Evolutionary conservation across 768 basidiomycete species (phyloP).

Genomic region (Trametes punicea): DNA sequence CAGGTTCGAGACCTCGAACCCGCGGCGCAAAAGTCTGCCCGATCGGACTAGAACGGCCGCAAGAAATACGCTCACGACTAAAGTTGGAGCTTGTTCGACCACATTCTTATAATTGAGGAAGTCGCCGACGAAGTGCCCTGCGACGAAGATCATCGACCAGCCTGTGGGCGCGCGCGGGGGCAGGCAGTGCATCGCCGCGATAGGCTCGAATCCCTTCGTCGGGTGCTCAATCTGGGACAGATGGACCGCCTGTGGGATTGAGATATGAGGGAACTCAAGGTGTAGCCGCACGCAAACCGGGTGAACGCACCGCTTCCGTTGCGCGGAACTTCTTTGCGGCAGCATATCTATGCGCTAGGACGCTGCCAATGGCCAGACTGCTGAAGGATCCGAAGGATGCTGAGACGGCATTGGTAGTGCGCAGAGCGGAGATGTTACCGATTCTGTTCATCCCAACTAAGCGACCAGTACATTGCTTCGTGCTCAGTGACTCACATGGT

Average conservation of each 20-base stretch:
- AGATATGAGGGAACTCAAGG: background rate
- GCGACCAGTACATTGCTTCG: background rate
- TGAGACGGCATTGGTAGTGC: background rate
- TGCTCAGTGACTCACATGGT: conserved; percentile 6
- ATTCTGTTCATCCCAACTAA: background rate
- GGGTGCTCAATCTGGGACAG: conserved; percentile 9
- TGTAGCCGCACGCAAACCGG: background rate
- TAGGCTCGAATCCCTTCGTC: conserved; percentile 14
- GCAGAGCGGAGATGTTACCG: background rate
- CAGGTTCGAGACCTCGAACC: too few relatives aligned
- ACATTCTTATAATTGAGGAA: conserved; percentile 3
- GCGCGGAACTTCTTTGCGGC: conserved; percentile 12
- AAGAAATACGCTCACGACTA: conserved; percentile 1
- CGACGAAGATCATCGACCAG: conserved; percentile 21
- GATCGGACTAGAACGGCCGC: background rate
- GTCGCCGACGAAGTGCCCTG: conserved; percentile 9
- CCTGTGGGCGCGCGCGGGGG: conserved; percentile 20
- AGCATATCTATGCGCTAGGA: conserved; percentile 15
- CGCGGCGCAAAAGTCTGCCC: background rate
- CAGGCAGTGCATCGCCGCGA: conserved; percentile 7
- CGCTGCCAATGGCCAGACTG: background rate
- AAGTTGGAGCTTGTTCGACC: conserved; percentile 2
- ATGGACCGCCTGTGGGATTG: conserved; percentile 2
- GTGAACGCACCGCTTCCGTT: conserved; percentile 10
- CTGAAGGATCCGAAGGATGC: conserved; percentile 9